Percentiles rank a stretch among this genome's conserved stretches.
Conservation (phyloP, 2,329 filamentous ascomycete species). For the Phoma herbarum region DNA sequence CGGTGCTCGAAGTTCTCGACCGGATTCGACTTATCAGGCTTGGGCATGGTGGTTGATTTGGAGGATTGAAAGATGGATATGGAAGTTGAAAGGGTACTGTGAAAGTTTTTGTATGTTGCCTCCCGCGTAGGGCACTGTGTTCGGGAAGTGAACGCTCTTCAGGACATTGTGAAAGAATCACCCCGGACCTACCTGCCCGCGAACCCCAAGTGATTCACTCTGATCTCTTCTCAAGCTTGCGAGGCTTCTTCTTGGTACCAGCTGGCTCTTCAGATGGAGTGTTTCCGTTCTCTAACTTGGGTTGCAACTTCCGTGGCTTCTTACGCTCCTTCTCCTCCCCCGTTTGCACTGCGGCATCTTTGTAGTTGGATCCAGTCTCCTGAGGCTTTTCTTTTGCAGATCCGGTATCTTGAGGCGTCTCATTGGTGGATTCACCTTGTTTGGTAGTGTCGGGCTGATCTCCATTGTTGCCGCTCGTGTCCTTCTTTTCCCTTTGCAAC, state of each 20-base stretch:
- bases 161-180: not conserved
- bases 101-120: not conserved
- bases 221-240: conserved; percentile 26
- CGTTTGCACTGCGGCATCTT: conserved; percentile 6
- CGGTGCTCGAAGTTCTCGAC: conserved; percentile 12
- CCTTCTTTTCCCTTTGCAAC: not conserved
- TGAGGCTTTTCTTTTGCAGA: not conserved
- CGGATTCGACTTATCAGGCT: not conserved
- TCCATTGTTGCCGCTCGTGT: not conserved
- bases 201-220: not conserved
- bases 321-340: conserved; percentile 21
- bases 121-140: not conserved
- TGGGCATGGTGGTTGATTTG: not conserved
- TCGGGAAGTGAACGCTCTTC: not conserved
- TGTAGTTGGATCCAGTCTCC: conserved; percentile 1
- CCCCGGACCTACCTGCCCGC: not conserved
- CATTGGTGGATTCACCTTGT: not conserved
- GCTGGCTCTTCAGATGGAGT: not conserved
- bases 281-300: conserved; percentile 3
- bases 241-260: conserved; percentile 20
- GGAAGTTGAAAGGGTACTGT: not conserved
- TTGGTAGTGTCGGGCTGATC: too few relatives aligned
- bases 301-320: conserved; percentile 30
- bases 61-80: too few relatives aligned
- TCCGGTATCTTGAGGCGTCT: not conserved